Evolutionary conservation across 805 yeast genomes (phyloP), one percentile per base, ranked within the genome.

Genomic region (Candida maltosa): DNA sequence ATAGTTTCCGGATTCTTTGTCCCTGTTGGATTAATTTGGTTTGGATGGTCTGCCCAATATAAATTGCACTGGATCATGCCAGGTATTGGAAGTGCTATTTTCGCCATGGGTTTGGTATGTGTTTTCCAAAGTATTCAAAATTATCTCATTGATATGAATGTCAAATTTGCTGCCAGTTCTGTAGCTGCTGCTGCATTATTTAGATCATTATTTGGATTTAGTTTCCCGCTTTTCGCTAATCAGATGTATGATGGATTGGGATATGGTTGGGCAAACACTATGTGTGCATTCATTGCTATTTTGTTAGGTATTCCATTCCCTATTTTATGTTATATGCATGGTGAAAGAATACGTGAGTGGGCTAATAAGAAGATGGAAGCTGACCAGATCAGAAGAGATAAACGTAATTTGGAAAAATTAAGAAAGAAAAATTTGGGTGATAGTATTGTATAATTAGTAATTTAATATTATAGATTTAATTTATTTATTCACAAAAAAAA

Each of bases 101-200:
- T 62, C 48, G 62, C 65, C 2, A 60, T 62, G 41, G 56, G 62
- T 1, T 48, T 64, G 19, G 58, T 62, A 16, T 56, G 63, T 26
- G 69, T 58, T 5, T 64, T 64, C 45, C 69, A 62, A 41, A 46
- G 61, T 1, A 55, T 58, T 26, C 70, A 62, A 40, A 55, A 55
- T 31, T 62, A 64, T 40, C 48, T 64, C 36, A 63, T 64, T 35
- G 69, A 65, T 37, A 62, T 61, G 67, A 62, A 62, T 41, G 34
- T 39, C 6, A 45, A 58, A 30, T 62, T 56, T 32, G 64, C 67
- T 15, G 69, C 70, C 9, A 52, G 60, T 23, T 55, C 68, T 11
- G 58, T 65, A 4, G 69, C 70, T 2, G 69, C 70, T 2, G 67
- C 67, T 4, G 67, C 69, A n/a, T 49, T 65, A 20, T 63, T 64